Evolutionary conservation across 2,329 filamentous ascomycete genomes (phyloP).

Genomic region (Claviceps africana): DNA sequence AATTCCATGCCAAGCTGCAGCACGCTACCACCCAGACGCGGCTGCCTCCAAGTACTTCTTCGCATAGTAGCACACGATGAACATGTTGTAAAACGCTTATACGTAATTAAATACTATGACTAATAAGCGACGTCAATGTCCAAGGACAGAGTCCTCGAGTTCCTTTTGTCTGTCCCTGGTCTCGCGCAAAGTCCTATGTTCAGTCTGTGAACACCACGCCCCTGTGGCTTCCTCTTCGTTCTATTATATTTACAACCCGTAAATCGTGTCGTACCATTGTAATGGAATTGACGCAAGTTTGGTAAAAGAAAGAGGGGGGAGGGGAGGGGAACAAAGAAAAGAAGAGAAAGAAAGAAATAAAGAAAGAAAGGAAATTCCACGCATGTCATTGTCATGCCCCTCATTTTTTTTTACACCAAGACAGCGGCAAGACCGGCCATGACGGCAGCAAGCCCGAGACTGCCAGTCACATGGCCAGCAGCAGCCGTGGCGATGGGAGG

Average conservation of each 20-base stretch:
- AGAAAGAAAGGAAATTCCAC: not conserved
- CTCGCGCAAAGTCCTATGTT: no score
- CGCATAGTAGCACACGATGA: no score
- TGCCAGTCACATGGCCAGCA: conserved; percentile 18
- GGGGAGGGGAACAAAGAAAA: not conserved
- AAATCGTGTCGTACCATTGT: not conserved
- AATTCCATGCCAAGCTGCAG: no score
- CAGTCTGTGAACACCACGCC: no score
- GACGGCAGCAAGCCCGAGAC: conserved; percentile 16
- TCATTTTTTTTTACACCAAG: conserved; percentile 7
- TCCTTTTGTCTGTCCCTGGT: no score
- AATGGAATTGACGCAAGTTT: not conserved
- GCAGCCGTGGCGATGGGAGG: conserved; percentile 16
- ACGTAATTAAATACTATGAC: not conserved
- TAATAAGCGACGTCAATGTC: not conserved
- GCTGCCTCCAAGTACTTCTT: no score
- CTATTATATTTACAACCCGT: no score
- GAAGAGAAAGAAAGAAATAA: not conserved
- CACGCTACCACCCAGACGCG: no score
- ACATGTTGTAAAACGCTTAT: not conserved
- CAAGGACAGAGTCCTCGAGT: not conserved
- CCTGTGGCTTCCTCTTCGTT: no score
- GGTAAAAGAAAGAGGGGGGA: not conserved
- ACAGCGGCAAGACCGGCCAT: conserved; percentile 19
- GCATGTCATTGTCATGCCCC: not conserved